Percentiles rank a stretch among this genome's conserved stretches.
phyloP scores from a whole-genome alignment of 495 filamentous ascomycete genomes.

The Aspergillus heteromorphus region DNA sequence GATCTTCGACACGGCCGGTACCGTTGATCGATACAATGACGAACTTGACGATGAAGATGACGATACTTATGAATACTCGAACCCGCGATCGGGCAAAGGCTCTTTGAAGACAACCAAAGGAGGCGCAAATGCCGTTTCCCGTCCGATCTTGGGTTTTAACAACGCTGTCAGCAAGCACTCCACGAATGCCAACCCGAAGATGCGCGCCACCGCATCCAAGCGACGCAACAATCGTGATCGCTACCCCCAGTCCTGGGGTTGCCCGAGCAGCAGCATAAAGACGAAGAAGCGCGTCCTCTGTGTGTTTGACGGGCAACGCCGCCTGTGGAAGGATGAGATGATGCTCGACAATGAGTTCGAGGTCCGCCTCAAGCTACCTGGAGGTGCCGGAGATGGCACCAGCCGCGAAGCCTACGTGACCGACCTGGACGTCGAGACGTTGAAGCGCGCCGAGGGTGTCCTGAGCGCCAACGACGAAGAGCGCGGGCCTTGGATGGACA shows the following conservation, averaged over 20 bases:
- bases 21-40: conserved; percentile 46
- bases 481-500: conserved; percentile 71
- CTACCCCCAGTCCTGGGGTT: conserved; percentile 90
- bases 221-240: conserved; percentile 82
- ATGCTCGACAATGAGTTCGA: conserved; percentile 95
- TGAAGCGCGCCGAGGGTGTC: conserved; percentile 81
- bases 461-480: conserved; percentile 71
- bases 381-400: conserved; percentile 55
- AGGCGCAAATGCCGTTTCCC: conserved; percentile 31
- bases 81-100: conserved; percentile 46
- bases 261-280: conserved; percentile 83
- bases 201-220: conserved; percentile 52
- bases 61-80: conserved; percentile 48
- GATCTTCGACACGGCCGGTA: conserved; percentile 54
- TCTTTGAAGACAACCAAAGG: conserved; percentile 35
- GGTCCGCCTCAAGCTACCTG: conserved; percentile 72
- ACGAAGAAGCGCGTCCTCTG: conserved; percentile 95
- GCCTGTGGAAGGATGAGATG: conserved; percentile 98
- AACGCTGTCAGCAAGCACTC: conserved; percentile 43
- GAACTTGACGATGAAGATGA: conserved; percentile 59
- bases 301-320: conserved; percentile 83
- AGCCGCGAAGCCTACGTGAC: conserved; percentile 68
- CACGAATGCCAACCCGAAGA: conserved; percentile 24
- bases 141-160: conserved; percentile 44
- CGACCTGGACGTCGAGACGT: conserved; percentile 86